Base-by-base conservation (phyloP, 805 yeast species). In the Tanozyma kutaoensis region DNA sequence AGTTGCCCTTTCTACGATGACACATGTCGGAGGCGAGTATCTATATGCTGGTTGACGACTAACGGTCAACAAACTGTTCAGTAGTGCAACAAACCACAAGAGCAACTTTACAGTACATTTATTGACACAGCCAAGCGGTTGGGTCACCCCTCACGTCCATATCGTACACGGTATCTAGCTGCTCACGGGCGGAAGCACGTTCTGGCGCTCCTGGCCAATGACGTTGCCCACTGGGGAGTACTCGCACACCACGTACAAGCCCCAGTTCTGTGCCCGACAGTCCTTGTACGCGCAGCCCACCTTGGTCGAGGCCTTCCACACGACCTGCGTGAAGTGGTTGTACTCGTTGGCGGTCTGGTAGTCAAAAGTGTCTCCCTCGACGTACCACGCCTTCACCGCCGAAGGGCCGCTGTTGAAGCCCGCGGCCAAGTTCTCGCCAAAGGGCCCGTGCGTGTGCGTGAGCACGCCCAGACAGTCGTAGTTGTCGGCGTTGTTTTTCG, bases 361-460 rank as follows among this genome's bases (percentile, higher is more conserved):
- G 31, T 38, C 34, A 33, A 43, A 53, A 13, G 45, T 28, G 8
- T 39, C 30, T 27, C 58, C 59, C 41, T 57, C 64, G 23, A 34
- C 46, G 42, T 58, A 57, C 66, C 66, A 58, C 12, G 61, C 62
- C 10, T 40, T 33, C 5, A 55, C 42, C 7, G 62, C 62, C 13
- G 46, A 26, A 9, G 42, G 38, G 15, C 57, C 61, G 9, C 33
- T 24, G 12, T 39, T 31, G 32, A 35, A 53, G 0, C 61, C 61
- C 12, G 54, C 56, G 10, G 58, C 59, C 32, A 54, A 45, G 35
- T 53, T 59, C 37, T 59, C 65, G 36, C 66, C 66, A 34, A 43
- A 58, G 18, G 34, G 29, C 27, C 61, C 61, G 29, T 55, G 58
- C 9, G 62, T 47, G 38, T 58, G 63, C 13, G 35, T 37, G 34